Evolutionary conservation across 148 eudicot species (phyloP).

Genomic region (Vaccinium macrocarpon): DNA sequence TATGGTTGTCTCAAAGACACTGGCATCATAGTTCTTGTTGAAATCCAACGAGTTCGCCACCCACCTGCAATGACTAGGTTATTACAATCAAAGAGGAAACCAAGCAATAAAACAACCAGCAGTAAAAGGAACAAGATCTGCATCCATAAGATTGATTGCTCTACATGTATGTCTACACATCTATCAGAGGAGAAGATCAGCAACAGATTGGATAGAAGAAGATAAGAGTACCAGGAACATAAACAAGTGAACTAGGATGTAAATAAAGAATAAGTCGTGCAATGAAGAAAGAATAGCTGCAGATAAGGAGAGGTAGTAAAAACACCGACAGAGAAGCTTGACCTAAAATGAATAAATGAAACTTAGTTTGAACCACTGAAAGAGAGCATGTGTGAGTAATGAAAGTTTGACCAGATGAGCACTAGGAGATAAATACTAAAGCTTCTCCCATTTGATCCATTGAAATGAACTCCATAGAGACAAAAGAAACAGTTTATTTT

Average conservation of each 20-base stretch:
- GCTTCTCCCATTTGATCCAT: neutral
- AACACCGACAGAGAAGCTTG: neutral
- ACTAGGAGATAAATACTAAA: neutral
- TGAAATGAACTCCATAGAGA: neutral
- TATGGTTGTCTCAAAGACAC: conserved; percentile 99
- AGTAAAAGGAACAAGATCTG: neutral
- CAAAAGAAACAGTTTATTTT: neutral
- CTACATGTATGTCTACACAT: neutral
- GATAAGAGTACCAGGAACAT: neutral
- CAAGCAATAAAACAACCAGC: conserved; percentile 15
- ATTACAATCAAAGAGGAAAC: conserved; percentile 19
- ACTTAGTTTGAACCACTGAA: neutral
- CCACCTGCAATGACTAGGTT: conserved; percentile 62
- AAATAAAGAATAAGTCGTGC: neutral
- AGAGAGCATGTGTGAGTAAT: neutral
- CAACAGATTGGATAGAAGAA: neutral
- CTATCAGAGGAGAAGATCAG: neutral
- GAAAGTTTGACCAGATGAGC: neutral
- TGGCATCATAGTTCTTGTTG: conserved; percentile 94
- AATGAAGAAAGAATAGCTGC: neutral
- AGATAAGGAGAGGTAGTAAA: neutral
- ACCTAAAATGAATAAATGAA: neutral
- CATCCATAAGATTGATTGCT: neutral
- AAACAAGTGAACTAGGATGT: conserved; percentile 8
- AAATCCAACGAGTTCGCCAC: conserved; percentile 82